Base-by-base conservation (phyloP, 768 basidiomycete species). In the Tylopilus felleus region DNA sequence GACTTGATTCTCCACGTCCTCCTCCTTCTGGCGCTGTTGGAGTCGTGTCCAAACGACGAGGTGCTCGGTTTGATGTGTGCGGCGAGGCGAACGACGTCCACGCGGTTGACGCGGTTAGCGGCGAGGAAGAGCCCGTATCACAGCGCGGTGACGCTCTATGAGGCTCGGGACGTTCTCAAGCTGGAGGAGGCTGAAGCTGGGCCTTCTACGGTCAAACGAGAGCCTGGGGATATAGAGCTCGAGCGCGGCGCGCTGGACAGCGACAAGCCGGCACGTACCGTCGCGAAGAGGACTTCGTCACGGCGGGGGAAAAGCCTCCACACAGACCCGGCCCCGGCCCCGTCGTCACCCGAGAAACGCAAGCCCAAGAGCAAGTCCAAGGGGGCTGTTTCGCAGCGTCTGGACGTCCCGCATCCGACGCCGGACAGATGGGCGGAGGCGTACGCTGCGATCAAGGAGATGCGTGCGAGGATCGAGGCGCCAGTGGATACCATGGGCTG, bases 401-500 rank as follows among this genome's bases (percentile, higher is more conserved):
- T 91, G 21, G 77, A 69, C 3, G 73, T 69, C 0, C 84, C 90
- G 0, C 88, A 92, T 60, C 83, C 87, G 0, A 74, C 82, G 1
- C 92, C 91, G 8, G 65, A 69, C 28, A 66, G 71, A 36, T 94
- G 92, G 91, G 70, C 72, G 39, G 82, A 90, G 56, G 77, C 77
- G 4, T 95, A 92, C 62, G 78, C 79, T 27, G 71, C 78, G 1
- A 93, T 94, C 43, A 84, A 85, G 62, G 76, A 77, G 47, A 94
- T 94, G 91, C 80, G 91, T 19, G 73, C 82, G 19, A 74, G 74
- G 12, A 80, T 86, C 22, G 73, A 80, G 0, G 94, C 95, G 0
- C 93, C 96, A 0, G 96, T 97, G 1, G 96, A 98, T 64, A 90
- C 86, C 0, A 91, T 94, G 90, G 92, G 93, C 1, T 92, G 92